These are phyloP conservation scores for Achaetomiella virescens DNA, from an alignment of 495 filamentous ascomycete species.

Conservation along the genomic window DNA sequence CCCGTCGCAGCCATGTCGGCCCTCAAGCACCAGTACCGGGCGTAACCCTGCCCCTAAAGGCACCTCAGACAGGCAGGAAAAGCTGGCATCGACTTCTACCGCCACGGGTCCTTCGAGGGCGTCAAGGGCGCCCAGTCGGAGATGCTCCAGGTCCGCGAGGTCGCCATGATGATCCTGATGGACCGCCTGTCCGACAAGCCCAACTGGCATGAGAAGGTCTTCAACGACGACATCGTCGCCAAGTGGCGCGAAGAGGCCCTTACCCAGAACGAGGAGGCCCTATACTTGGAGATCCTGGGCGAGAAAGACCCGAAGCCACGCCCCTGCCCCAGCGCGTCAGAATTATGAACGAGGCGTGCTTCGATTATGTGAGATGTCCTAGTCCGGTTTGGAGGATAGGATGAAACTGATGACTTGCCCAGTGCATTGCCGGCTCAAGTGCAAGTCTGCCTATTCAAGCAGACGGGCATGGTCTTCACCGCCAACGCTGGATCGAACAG, in stretches of 20 bases:
- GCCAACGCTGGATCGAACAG: constrained; percentile 23
- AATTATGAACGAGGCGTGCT: constrained; percentile 30
- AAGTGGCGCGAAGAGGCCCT: constrained; percentile 37
- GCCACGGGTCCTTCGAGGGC: constrained; percentile 9
- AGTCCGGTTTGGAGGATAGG: not conserved
- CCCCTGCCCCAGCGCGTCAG: not conserved
- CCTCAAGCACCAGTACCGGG: constrained; percentile 5
- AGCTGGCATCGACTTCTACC: constrained; percentile 5
- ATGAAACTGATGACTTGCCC: not conserved
- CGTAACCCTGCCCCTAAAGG: not conserved
- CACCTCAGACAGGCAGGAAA: not conserved
- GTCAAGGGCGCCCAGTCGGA: not conserved
- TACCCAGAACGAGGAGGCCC: constrained; percentile 18
- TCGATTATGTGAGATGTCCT: constrained; percentile 37
- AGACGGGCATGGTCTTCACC: constrained; percentile 32
- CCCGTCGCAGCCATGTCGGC: not conserved
- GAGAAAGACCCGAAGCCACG: constrained; percentile 3
- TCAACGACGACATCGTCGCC: constrained; percentile 39
- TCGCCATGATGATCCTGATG: constrained; percentile 38
- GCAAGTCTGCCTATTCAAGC: constrained; percentile 36
- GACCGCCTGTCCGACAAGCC: constrained; percentile 37
- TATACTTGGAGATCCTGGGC: constrained; percentile 24
- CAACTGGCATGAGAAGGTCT: constrained; percentile 52
- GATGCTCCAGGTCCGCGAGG: constrained; percentile 28
- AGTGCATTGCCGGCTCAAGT: constrained; percentile 42